Percentiles rank a stretch among this genome's conserved stretches.
Evolutionary conservation across 1,284 basidiomycete genomes (phyloP).

Genomic region (Gymnopus androsaceus): DNA sequence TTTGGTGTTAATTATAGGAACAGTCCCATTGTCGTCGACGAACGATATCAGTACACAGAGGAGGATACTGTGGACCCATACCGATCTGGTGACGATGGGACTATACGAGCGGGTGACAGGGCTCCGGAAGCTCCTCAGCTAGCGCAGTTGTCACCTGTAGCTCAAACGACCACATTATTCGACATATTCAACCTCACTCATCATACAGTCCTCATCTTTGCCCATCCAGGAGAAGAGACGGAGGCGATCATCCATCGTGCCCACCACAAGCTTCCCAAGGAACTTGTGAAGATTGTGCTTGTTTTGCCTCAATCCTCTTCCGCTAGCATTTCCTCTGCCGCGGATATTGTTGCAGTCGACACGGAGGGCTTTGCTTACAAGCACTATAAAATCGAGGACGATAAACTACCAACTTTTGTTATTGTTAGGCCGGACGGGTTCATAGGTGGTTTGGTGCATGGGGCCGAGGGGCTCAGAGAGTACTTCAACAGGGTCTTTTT

Average conservation of each 20-base stretch:
- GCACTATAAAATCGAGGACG: conserved; percentile 19
- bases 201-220: conserved; percentile 22
- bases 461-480: conserved; percentile 1
- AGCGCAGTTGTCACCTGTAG: not conserved
- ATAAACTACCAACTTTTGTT: conserved; percentile 17
- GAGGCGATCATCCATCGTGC: not conserved
- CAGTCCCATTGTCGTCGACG: conserved; percentile 25
- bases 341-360: conserved; percentile 22
- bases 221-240: not conserved
- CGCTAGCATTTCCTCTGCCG: not conserved
- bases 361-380: conserved; percentile 24
- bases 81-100: conserved; percentile 20
- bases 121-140: conserved; percentile 35
- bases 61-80: conserved; percentile 22
- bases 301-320: conserved; percentile 2
- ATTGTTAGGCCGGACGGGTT: conserved; percentile 38
- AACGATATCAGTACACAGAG: conserved; percentile 8
- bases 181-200: conserved; percentile 11
- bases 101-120: conserved; percentile 32
- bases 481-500: conserved; percentile 3
- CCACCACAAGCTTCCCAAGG: not conserved
- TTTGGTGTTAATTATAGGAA: conserved; percentile 36
- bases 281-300: not conserved
- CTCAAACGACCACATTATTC: conserved; percentile 14
- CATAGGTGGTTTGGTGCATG: conserved; percentile 5